Evolutionary conservation across 1,284 basidiomycete genomes (phyloP), one percentile per base, ranked within the genome.

Genomic region (Somion occarium): DNA sequence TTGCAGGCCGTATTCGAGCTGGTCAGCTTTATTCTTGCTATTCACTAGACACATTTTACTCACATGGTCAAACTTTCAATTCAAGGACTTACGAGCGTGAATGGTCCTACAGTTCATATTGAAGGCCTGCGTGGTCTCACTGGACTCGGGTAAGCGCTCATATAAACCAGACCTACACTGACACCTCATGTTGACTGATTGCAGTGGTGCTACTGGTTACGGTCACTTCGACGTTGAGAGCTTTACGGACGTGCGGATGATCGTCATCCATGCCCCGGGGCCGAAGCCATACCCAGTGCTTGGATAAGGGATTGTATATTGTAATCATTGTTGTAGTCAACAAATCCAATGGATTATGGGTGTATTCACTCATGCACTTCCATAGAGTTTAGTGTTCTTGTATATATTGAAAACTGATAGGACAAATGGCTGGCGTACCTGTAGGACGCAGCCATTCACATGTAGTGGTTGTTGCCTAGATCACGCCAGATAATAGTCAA

Each of bases 1-100:
- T 84, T 4, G 77, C 80, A 11, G 64, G 68, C 22, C 68, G 73
- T 3, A 73, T 86, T 38, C 72, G 68, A 34, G 66, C 73, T 49
- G 74, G 78, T 79, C 37, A 43, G 65, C 53, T n/a, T n/a, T n/a
- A n/a, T 27, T 43, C 18, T 12, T 43, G 25, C 15, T 41, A 26
- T 24, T 37, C 34, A 11, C 11, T n/a, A 11, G 11, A 11, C 11
- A 20, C 11, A 38, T 38, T 5, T 43, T 25, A 30, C 19, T 20
- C n/a, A 39, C 23, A 4, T 38, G 15, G 5, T 9, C 15, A 9
- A 5, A 11, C 22, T 23, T 49, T 5, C 38, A 12, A n/a, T n/a
- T n/a, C n/a, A 52, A 77, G 76, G 74, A 15, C 68, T 62, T 41
- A 67, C 67, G 19, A 70, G 70, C 48, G 69, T 80, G 50, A 69